Conservation (phyloP, 345 rosid species). For the Durio zibethinus region DNA sequence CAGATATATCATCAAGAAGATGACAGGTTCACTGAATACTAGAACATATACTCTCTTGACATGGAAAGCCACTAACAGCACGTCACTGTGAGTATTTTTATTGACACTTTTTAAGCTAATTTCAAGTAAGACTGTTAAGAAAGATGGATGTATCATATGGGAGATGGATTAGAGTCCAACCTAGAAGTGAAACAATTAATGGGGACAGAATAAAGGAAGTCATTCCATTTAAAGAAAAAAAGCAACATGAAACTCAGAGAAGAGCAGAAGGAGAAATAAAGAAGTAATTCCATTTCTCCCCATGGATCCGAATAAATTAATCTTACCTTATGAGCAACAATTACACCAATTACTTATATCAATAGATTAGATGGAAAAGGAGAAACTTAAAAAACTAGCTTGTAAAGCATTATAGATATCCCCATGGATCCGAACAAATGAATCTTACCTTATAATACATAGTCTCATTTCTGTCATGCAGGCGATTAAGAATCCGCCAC, state of each 20-base stretch:
- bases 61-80: neutral
- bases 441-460: slow-evolving; percentile 77
- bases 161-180: neutral
- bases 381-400: neutral
- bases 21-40: neutral
- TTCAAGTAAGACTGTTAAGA: neutral
- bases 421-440: neutral
- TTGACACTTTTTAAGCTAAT: neutral
- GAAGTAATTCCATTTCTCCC: no score
- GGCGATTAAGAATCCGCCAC: slow-evolving; percentile 93
- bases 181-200: neutral
- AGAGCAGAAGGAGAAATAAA: neutral
- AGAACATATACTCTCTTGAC: neutral
- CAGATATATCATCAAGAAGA: neutral
- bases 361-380: neutral
- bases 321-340: no score
- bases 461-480: slow-evolving; percentile 95
- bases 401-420: neutral
- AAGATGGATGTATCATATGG: neutral
- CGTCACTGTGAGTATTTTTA: neutral
- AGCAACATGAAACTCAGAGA: neutral
- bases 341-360: no score
- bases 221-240: neutral
- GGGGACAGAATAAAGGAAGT: neutral
- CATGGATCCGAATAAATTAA: no score